Evolutionary conservation across 306 rosid genomes (phyloP), one percentile per base, ranked within the genome.

Genomic region (Gastrolobium villosum): DNA sequence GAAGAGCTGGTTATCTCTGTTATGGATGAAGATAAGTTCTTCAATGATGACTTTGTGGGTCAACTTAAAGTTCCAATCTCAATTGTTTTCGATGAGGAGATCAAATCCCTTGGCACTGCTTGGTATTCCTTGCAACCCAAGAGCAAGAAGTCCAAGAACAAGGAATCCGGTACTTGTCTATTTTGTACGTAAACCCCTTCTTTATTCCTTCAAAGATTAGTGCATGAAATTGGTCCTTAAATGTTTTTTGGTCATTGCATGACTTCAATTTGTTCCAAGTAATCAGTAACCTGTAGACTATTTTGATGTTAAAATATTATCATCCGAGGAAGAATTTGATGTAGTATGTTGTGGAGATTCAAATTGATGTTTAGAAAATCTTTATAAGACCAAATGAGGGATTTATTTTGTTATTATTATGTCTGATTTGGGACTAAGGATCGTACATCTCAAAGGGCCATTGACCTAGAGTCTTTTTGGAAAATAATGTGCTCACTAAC

Each of bases 11-110:
- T 87, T 48, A 9, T 96, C 69, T 90, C 83, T 76, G 96, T 93
- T 11, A 77, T 96, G 90, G 98, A 93, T 82, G 99, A 91, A 80
- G 99, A 96, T 77, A 95, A 83, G 89, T 96, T 91, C 83, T 93
- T 93, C 82, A 87, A 88, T 74, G 96, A 96, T 72, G 98, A 96
- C 71, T 96, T 96, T 71, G 86, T 96, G 54, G 99, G 99, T 30
- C 94, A 79, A 37, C 86, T 91, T 72, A 91, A 62, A 67, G 77
- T 96, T 13, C 96, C 94, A 13, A 79, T 96, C 54, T 89, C 94
- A 30, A 79, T 52, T 73, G 90, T 92, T 60, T 93, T 96, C 39
- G 96, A 96, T 62, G 88, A 89, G 75, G 90, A 76, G 46, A 86
- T 79, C 67, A 90, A 92, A 49, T 93, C 94, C 52, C 90, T 96